phyloP scores from a whole-genome alignment of 2,329 filamentous ascomycete species.

The Fusarium pseudocircinatum region DNA sequence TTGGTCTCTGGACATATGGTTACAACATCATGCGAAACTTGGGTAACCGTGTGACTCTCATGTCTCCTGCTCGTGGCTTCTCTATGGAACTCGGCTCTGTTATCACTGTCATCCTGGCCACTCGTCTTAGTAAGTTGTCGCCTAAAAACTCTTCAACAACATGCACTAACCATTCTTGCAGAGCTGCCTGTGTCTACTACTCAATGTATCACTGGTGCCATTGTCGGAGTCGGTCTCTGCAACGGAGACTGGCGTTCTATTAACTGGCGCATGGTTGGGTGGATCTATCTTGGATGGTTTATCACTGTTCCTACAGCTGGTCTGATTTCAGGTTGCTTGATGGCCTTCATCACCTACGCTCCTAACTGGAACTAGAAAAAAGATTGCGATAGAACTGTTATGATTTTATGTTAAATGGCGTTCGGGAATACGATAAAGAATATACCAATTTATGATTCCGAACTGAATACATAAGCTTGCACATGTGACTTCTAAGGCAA shows the following conservation, averaged over 20 bases:
- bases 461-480: background rate
- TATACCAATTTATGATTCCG: background rate
- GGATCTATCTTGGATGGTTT: slow-evolving; percentile 69
- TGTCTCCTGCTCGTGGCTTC: slow-evolving; percentile 68
- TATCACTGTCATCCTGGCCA: slow-evolving; percentile 71
- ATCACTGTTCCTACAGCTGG: slow-evolving; percentile 67
- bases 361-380: slow-evolving; percentile 55
- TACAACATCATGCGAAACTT: slow-evolving; percentile 73
- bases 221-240: slow-evolving; percentile 70
- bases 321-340: slow-evolving; percentile 66
- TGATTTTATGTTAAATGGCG: background rate
- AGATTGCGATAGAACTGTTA: background rate
- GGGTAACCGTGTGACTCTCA: slow-evolving; percentile 70
- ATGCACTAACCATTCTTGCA: slow-evolving; percentile 31
- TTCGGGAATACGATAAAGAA: background rate
- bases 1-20: slow-evolving; percentile 69
- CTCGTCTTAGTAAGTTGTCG: slow-evolving; percentile 60
- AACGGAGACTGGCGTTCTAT: slow-evolving; percentile 67
- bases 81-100: slow-evolving; percentile 70
- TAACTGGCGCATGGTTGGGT: slow-evolving; percentile 70
- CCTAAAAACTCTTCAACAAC: background rate
- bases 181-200: slow-evolving; percentile 71
- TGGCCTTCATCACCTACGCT: slow-evolving; percentile 71
- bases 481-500: background rate
- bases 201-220: slow-evolving; percentile 71